Conservation (phyloP, 306 rosid species). For the Biancaea sappan region DNA sequence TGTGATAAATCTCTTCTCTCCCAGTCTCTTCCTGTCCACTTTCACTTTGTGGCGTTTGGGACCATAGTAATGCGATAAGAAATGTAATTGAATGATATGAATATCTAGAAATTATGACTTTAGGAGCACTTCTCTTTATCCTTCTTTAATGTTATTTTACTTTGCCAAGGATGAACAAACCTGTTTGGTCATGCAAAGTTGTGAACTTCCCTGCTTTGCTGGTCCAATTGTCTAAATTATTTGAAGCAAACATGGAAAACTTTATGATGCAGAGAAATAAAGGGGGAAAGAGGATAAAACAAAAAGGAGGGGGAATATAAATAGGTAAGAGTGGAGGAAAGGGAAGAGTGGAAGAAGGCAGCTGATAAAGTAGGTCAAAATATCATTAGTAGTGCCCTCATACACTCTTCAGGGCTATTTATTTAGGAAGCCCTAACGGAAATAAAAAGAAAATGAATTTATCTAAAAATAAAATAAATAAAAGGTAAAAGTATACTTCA, state of each 20-base stretch:
- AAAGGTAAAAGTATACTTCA: too few relatives aligned
- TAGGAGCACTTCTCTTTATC: not conserved
- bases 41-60: not conserved
- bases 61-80: not conserved
- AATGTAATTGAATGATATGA: conserved; percentile 3
- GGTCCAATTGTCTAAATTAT: conserved; percentile 3
- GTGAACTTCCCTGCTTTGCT: not conserved
- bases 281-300: too few relatives aligned
- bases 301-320: too few relatives aligned
- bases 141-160: not conserved
- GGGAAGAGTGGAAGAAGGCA: too few relatives aligned
- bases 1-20: not conserved
- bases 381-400: too few relatives aligned
- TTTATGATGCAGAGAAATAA: too few relatives aligned
- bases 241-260: not conserved
- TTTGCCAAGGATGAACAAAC: not conserved
- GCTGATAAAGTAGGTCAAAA: too few relatives aligned
- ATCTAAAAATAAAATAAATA: too few relatives aligned
- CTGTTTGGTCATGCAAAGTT: conserved; percentile 8
- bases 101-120: conserved; percentile 8
- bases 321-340: too few relatives aligned
- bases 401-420: too few relatives aligned
- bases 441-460: too few relatives aligned
- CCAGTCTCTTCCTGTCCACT: not conserved
- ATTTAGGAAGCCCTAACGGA: too few relatives aligned